Evolutionary conservation across 768 basidiomycete genomes (phyloP), one percentile per base, ranked within the genome.

Genomic region (Lactarius quietus): DNA sequence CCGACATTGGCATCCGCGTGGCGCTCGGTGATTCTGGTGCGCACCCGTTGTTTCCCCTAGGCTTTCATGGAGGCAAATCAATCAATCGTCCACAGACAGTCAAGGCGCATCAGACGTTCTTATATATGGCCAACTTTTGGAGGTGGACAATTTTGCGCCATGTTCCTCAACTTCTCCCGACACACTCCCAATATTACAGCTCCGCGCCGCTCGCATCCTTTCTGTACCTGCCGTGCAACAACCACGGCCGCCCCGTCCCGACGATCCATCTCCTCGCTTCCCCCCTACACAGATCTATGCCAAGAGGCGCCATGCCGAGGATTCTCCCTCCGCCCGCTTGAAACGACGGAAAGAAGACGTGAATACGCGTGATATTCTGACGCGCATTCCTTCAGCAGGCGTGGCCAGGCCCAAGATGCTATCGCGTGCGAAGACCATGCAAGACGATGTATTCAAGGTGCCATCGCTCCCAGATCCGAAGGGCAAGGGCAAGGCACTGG

Each of bases 181-280:
- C 72, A 73, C 3, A 26, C 43, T 54, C 59, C 74, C 73, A 1
- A 69, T 62, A 0, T 72, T 89, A 26, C 76, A 78, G 35, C 77
- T 89, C 55, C 70, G 78, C 20, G 88, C 88, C 8, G 87, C 84
- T 0, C 83, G 86, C 45, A 80, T 90, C 65, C 78, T 80, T 10
- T 72, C 82, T 70, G 71, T 74, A 18, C 77, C 81, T 54, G 78
- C 77, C 1, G 67, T 73, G 38, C 70, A 74, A 18, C 73, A 80
- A 12, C 60, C 66, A 31, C 78, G 83, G 7, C 72, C 78, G 0
- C 87, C 87, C 5, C 80, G 90, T 39, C 90, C 90, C 0, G 90
- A 92, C 66, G 90, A 92, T 66, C 90, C 89, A 0, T 90, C 86
- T 6, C 90, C 90, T 9, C 87, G 90, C 20, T 79, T 81, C 33